These are phyloP conservation scores for Xylariaceae sp. DNA, from an alignment of 2,329 filamentous ascomycete species.

Conservation along the genomic window DNA sequence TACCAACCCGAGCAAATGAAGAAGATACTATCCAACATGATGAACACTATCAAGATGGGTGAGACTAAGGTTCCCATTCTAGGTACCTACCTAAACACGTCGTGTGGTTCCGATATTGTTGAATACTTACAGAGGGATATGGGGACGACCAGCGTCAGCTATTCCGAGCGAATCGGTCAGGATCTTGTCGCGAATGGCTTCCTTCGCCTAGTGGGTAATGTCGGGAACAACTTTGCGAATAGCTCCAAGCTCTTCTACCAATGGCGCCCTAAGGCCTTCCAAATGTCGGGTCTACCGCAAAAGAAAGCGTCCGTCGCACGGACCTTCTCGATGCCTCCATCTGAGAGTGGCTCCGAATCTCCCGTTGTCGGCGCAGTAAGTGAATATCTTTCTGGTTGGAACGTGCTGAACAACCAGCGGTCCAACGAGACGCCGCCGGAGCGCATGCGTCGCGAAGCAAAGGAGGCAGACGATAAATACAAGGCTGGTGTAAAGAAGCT, in stretches of 20 bases:
- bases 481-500: conserved; percentile 81
- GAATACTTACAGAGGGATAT: conserved; percentile 91
- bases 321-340: conserved; percentile 67
- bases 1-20: conserved; percentile 85
- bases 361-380: conserved; percentile 77
- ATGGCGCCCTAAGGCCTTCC: conserved; percentile 90
- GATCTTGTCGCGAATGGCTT: conserved; percentile 85
- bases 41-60: conserved; percentile 78
- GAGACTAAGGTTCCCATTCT: conserved; percentile 95
- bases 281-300: conserved; percentile 80
- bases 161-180: conserved; percentile 91
- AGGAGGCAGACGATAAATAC: conserved; percentile 89
- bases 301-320: conserved; percentile 72
- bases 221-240: conserved; percentile 93
- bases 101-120: conserved; percentile 85
- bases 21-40: conserved; percentile 80
- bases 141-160: conserved; percentile 76
- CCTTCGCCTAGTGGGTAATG: conserved; percentile 84
- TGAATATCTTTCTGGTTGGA: conserved; percentile 90
- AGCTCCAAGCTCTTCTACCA: conserved; percentile 97
- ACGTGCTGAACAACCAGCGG: conserved; percentile 80
- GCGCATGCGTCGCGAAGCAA: conserved; percentile 80
- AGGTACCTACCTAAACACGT: conserved; percentile 91
- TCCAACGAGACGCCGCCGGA: conserved; percentile 92
- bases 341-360: conserved; percentile 63